Evolutionary conservation across 78 protist species (phyloP).

Genomic region (slime mould (Dictyostelium discoideum)): dicty_2.7 NC_007088.5:4161501-4162000

Average conservation of each 20-base stretch:
- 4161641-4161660: conserved; percentile 20
- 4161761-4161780: not conserved
- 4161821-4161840: not conserved
- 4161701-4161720: not conserved
- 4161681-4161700: not conserved
- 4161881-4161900: conserved; percentile 36
- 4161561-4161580: not conserved
- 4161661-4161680: conserved; percentile 32
- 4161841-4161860: not conserved
- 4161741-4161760: not conserved
- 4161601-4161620: not conserved
- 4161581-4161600: no score
- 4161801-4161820: conserved; percentile 2
- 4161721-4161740: not conserved
- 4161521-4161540: conserved; percentile 20
- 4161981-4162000: conserved; percentile 44
- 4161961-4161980: no score
- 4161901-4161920: not conserved
- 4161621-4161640: conserved; percentile 45
- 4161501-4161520: not conserved
- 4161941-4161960: not conserved
- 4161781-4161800: conserved; percentile 15
- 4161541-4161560: conserved; percentile 40
- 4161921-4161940: not conserved
- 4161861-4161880: not conserved